Evolutionary conservation across 164 flowering plant species (phyloP), one percentile per base, ranked within the genome.

Genomic region (Berberis thunbergii): DNA sequence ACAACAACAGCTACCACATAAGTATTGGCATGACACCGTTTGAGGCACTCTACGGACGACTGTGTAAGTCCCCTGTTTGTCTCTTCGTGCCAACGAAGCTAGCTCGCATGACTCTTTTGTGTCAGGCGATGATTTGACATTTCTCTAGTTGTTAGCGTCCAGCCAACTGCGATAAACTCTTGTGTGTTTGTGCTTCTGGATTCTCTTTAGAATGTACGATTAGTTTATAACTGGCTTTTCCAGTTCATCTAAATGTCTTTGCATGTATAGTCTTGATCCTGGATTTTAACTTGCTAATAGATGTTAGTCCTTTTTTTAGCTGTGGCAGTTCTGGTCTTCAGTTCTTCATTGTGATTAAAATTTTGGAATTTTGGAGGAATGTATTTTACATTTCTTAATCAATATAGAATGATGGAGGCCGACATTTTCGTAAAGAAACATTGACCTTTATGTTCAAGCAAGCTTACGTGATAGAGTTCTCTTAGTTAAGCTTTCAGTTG

Each of bases 11-110:
- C n/a, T n/a, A n/a, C n/a, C n/a, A n/a, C n/a, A n/a, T n/a, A n/a
- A n/a, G n/a, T n/a, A n/a, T n/a, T n/a, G n/a, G n/a, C n/a, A n/a
- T n/a, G n/a, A n/a, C n/a, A n/a, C n/a, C n/a, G n/a, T n/a, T n/a
- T n/a, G n/a, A n/a, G n/a, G n/a, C n/a, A n/a, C n/a, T n/a, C n/a
- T n/a, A n/a, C n/a, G n/a, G n/a, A n/a, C n/a, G n/a, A n/a, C n/a
- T n/a, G n/a, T n/a, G n/a, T n/a, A n/a, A n/a, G n/a, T n/a, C n/a
- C n/a, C n/a, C n/a, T n/a, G n/a, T n/a, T n/a, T n/a, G n/a, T n/a
- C n/a, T n/a, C 65, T 72, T 69, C 74, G 69, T 55, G 74, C 68
- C 44, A 78, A 76, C 57, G 82, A 77, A 62, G 63, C 67, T 38
- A 61, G 66, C 53, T 69, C 38, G 66, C 57, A 58, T 48, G 64